Base-by-base conservation (phyloP, 1,139 yeast species). In the Pichia sp. region DNA sequence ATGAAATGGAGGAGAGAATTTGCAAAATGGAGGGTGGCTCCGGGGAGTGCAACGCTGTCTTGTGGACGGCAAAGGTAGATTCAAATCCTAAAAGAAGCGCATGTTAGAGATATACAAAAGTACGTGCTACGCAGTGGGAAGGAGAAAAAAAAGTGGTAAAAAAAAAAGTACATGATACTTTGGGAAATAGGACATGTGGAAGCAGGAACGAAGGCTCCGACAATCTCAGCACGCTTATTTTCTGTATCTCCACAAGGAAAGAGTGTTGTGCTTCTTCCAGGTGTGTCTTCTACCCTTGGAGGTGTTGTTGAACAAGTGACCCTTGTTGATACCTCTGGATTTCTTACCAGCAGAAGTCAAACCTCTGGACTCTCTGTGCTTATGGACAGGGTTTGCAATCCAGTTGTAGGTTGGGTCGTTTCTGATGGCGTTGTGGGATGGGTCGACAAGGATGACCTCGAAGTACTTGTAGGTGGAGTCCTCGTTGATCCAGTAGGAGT, bases 251-350 rank as follows among this genome's bases (percentile, higher is more conserved):
- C 99, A 93, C 80, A 93, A 82, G 70, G 96, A 87, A 75, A 93
- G 85, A 69, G 99, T 93, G 95, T 93, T 93, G 83, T 93, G 93
- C 79, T 85, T 89, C 89, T 93, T 93, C 99, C 99, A 93, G 81
- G 91, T 93, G 89, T 91, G 96, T 79, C 96, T 88, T 82, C 97
- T 91, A 75, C 95, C 98, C 70, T 96, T 90, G 71, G 80, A 78
- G 83, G 98, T 91, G 85, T 91, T 90, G 96, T 86, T 83, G 96
- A 72, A 93, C 77, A 82, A 82, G 91, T 93, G 99, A 75, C 99
- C 99, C 87, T 91, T 93, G 96, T 90, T 89, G 85, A 93, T 89
- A 88, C 99, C 99, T 85, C 99, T 87, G 80, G 96, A 89, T 79
- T 89, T 87, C 95, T 90, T 93, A 75, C 99, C 99, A 69, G 95